Percentiles rank a stretch among this genome's conserved stretches.
phyloP scores from a whole-genome alignment of 1,139 yeast genomes.

The Suhomyces anneliseae region DNA sequence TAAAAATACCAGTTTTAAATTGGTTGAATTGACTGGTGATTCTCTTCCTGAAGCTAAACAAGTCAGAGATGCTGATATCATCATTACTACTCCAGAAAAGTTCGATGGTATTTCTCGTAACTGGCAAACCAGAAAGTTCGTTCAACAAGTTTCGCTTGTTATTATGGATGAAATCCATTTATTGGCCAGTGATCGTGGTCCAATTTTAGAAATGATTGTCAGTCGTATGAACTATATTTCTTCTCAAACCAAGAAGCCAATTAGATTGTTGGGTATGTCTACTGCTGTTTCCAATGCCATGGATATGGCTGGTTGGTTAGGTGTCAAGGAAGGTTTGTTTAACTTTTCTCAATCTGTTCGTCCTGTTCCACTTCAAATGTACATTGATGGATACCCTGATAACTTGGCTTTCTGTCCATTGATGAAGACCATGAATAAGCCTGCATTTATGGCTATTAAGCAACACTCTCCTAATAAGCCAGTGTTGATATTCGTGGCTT shows the following conservation, averaged over 20 bases:
- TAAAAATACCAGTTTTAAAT: slow-evolving; percentile 57
- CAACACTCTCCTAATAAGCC: slow-evolving; percentile 95
- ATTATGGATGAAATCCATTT: slow-evolving; percentile 98
- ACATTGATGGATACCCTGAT: slow-evolving; percentile 96
- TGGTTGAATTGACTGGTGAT: slow-evolving; percentile 96
- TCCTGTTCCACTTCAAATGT: slow-evolving; percentile 97
- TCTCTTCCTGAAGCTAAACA: slow-evolving; percentile 87
- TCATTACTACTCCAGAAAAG: slow-evolving; percentile 96
- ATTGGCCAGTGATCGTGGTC: slow-evolving; percentile 97
- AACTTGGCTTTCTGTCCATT: slow-evolving; percentile 91
- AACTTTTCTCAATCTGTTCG: slow-evolving; percentile 95
- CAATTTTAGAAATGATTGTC: slow-evolving; percentile 96
- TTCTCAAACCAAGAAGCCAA: slow-evolving; percentile 69
- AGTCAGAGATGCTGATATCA: slow-evolving; percentile 86
- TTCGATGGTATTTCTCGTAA: slow-evolving; percentile 98
- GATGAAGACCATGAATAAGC: slow-evolving; percentile 98
- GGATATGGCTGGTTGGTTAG: slow-evolving; percentile 98
- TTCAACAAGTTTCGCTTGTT: slow-evolving; percentile 84
- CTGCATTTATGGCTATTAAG: slow-evolving; percentile 94
- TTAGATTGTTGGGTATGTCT: slow-evolving; percentile 87
- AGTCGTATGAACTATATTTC: slow-evolving; percentile 95
- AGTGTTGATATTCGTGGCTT: slow-evolving; percentile 91
- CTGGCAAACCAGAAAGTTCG: slow-evolving; percentile 95
- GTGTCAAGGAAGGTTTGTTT: slow-evolving; percentile 84
- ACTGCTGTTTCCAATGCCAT: slow-evolving; percentile 97